phyloP scores from a whole-genome alignment of 2,329 filamentous ascomycete species.

The Phaeosphaeria sp. region DNA sequence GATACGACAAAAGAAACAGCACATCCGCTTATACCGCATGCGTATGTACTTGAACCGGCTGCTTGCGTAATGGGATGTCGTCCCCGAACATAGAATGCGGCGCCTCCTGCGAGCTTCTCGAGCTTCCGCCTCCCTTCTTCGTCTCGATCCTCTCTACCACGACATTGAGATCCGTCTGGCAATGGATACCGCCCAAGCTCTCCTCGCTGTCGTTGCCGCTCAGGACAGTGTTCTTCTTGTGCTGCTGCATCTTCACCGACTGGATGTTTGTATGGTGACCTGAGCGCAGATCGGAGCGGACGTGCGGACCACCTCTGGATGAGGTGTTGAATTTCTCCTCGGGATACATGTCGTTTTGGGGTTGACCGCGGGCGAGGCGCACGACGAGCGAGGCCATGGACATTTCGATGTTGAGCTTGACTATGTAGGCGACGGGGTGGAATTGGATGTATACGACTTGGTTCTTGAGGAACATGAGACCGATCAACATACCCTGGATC shows the following conservation, averaged over 20 bases:
- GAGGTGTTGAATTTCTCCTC: slow-evolving; percentile 25
- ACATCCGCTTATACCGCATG: background rate
- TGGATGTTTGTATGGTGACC: slow-evolving; percentile 20
- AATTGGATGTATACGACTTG: slow-evolving; percentile 51
- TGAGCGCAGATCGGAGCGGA: slow-evolving; percentile 21
- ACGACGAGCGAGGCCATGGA: slow-evolving; percentile 53
- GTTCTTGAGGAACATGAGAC: slow-evolving; percentile 49
- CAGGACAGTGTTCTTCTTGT: slow-evolving; percentile 15
- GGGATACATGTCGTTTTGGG: slow-evolving; percentile 36
- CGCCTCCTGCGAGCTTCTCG: slow-evolving; percentile 28
- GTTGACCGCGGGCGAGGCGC: slow-evolving; percentile 40
- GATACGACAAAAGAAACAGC: background rate
- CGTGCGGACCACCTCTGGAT: slow-evolving; percentile 9
- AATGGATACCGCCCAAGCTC: slow-evolving; percentile 29
- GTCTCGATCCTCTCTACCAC: slow-evolving; percentile 21
- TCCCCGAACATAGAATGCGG: slow-evolving; percentile 34
- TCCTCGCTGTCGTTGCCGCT: slow-evolving; percentile 33
- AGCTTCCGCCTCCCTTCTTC: slow-evolving; percentile 15
- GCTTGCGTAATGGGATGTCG: slow-evolving; percentile 33
- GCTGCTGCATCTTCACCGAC: slow-evolving; percentile 24
- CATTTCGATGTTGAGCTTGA: slow-evolving; percentile 56
- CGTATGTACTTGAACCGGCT: background rate
- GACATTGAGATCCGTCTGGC: slow-evolving; percentile 33
- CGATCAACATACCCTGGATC: slow-evolving; percentile 44
- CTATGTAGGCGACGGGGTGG: slow-evolving; percentile 52